Conservation (phyloP, 2,329 filamentous ascomycete genomes). For the Fusarium secorum region DNA sequence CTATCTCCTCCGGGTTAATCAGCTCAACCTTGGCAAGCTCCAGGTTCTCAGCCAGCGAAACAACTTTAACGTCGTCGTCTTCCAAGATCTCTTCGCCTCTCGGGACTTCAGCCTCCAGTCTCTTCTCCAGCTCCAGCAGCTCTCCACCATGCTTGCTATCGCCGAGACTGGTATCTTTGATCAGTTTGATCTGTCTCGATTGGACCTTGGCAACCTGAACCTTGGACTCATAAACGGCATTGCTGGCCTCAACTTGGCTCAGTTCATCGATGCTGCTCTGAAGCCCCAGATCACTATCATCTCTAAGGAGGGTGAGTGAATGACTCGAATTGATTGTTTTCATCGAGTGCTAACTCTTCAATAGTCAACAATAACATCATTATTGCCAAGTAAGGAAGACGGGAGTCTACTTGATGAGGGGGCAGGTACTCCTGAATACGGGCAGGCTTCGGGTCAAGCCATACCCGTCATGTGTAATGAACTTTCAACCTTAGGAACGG, state of each 20-base stretch:
- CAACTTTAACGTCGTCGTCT: constrained; percentile 55
- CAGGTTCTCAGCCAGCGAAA: constrained; percentile 50
- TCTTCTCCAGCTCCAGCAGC: constrained; percentile 52
- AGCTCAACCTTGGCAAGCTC: constrained; percentile 55
- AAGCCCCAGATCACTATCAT: constrained; percentile 43
- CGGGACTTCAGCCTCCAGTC: constrained; percentile 52
- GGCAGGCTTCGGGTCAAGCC: constrained; percentile 14
- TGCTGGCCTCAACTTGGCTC: constrained; percentile 40
- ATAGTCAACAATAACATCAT: constrained; percentile 18
- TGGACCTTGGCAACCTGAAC: constrained; percentile 42
- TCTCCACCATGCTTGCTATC: constrained; percentile 50
- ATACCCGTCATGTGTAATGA: constrained; percentile 11
- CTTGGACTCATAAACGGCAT: constrained; percentile 44
- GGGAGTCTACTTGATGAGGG: not conserved
- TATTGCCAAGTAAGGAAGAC: not conserved
- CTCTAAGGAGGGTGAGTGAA: constrained; percentile 36
- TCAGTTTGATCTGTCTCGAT: constrained; percentile 39
- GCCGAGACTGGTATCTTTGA: constrained; percentile 44
- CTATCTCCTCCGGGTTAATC: constrained; percentile 58
- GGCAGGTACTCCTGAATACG: constrained; percentile 23
- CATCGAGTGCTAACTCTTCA: not conserved
- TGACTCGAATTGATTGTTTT: fast-evolving
- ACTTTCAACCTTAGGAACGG: not conserved
- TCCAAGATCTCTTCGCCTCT: constrained; percentile 53
- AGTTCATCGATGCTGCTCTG: constrained; percentile 43